Percentiles rank a stretch among this genome's conserved stretches.
Conservation (phyloP, 2,329 filamentous ascomycete genomes). For the Aspergillus pseudoterreus region DNA sequence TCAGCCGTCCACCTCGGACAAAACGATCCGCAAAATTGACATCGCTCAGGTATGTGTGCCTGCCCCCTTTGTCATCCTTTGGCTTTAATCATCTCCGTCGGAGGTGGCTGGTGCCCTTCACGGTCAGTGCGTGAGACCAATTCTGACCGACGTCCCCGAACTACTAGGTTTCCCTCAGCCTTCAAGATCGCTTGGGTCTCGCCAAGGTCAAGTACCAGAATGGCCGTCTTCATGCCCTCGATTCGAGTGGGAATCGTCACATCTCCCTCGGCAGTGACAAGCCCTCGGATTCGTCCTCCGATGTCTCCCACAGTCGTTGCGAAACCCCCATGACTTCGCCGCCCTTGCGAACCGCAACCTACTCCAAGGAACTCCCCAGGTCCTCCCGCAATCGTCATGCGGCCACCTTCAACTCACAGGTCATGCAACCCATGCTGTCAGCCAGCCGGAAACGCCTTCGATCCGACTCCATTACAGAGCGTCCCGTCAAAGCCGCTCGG, state of each 20-base stretch:
- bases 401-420: slow-evolving; percentile 40
- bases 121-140: background rate
- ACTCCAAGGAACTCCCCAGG: slow-evolving; percentile 75
- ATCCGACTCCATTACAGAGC: slow-evolving; percentile 55
- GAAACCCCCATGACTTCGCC: slow-evolving; percentile 67
- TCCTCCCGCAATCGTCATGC: slow-evolving; percentile 42
- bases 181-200: slow-evolving; percentile 90
- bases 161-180: slow-evolving; percentile 78
- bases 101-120: background rate
- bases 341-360: slow-evolving; percentile 75
- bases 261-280: slow-evolving; percentile 64
- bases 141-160: slow-evolving; percentile 15
- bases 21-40: slow-evolving; percentile 40
- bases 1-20: slow-evolving; percentile 32
- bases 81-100: background rate
- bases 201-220: slow-evolving; percentile 97
- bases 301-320: slow-evolving; percentile 62
- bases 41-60: slow-evolving; percentile 35
- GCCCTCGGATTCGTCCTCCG: slow-evolving; percentile 82
- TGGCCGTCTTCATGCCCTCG: slow-evolving; percentile 78
- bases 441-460: slow-evolving; percentile 67
- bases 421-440: slow-evolving; percentile 44
- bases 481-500: slow-evolving; percentile 57
- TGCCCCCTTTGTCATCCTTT: background rate
- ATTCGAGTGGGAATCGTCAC: slow-evolving; percentile 72